Evolutionary conservation across 2,329 filamentous ascomycete genomes (phyloP).

Genomic region (Trichoderma atroviride): DNA sequence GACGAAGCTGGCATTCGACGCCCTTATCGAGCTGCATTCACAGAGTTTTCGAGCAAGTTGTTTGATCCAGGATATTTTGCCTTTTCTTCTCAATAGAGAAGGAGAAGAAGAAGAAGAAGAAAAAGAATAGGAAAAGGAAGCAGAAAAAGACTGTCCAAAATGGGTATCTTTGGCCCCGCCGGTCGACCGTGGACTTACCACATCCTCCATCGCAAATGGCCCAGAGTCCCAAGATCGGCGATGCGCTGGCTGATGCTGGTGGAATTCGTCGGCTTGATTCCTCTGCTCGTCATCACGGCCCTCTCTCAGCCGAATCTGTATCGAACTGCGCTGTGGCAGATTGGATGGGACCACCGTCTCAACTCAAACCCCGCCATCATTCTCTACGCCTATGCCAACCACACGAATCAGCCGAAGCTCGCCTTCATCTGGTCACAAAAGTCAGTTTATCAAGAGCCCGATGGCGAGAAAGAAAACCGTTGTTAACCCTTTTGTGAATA

Average conservation of each 20-base stretch:
- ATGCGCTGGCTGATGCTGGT: conserved; percentile 66
- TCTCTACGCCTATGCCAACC: conserved; percentile 74
- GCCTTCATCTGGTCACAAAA: conserved; percentile 74
- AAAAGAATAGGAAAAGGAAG: neutral
- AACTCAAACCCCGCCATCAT: conserved; percentile 73
- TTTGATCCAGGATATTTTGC: neutral
- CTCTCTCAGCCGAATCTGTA: conserved; percentile 74
- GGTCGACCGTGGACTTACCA: conserved; percentile 44
- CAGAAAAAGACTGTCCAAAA: neutral
- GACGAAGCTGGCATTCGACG: neutral
- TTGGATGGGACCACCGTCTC: conserved; percentile 70
- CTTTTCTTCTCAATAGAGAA: neutral
- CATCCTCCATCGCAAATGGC: conserved; percentile 63
- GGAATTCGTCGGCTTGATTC: conserved; percentile 68
- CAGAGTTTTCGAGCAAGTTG: neutral
- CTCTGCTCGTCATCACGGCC: conserved; percentile 69
- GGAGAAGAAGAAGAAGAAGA: neutral
- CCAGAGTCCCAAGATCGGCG: conserved; percentile 51
- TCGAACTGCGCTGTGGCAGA: conserved; percentile 71
- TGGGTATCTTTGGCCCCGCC: conserved; percentile 4
- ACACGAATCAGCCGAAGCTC: conserved; percentile 60
- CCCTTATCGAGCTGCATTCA: neutral
- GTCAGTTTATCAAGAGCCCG: conserved; percentile 52
- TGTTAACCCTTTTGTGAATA: conserved; percentile 40
- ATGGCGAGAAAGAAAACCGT: neutral